Percentiles rank a stretch among this genome's conserved stretches.
Evolutionary conservation across 495 filamentous ascomycete species (phyloP).

Genomic region (Amorphotheca resinae): DNA sequence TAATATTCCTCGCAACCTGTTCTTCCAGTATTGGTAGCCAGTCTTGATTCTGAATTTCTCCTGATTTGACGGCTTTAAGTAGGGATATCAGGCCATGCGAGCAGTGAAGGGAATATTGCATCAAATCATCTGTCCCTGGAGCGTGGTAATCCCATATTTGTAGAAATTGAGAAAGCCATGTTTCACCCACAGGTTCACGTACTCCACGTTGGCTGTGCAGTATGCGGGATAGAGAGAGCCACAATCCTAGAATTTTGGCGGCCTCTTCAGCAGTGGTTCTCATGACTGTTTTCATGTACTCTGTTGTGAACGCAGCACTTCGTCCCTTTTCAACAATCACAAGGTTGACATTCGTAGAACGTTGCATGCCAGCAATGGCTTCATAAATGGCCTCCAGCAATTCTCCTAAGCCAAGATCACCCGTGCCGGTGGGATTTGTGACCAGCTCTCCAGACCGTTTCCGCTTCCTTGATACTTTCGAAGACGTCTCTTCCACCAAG

Average conservation of each 20-base stretch:
- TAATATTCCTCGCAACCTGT: slow-evolving; percentile 54
- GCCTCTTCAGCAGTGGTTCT: slow-evolving; percentile 34
- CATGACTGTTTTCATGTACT: slow-evolving; percentile 40
- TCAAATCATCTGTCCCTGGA: slow-evolving; percentile 4
- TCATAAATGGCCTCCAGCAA: slow-evolving; percentile 9
- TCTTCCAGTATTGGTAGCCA: slow-evolving; percentile 40
- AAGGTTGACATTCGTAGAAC: slow-evolving; percentile 18
- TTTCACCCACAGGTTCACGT: neutral
- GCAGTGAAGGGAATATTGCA: slow-evolving; percentile 14
- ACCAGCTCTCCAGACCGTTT: slow-evolving; percentile 27
- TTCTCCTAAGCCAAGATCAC: neutral
- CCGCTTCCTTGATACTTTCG: slow-evolving; percentile 28
- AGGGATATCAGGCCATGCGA: slow-evolving; percentile 13
- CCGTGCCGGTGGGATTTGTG: neutral
- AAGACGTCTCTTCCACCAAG: slow-evolving; percentile 1
- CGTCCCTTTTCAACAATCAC: slow-evolving; percentile 19
- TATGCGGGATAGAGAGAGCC: slow-evolving; percentile 3
- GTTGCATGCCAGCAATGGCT: slow-evolving; percentile 2
- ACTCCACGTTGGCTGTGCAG: neutral
- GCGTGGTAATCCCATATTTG: slow-evolving; percentile 15
- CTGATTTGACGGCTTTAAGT: slow-evolving; percentile 1
- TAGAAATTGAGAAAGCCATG: slow-evolving; percentile 16
- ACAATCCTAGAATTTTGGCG: slow-evolving; percentile 32
- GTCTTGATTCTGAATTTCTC: slow-evolving; percentile 11
- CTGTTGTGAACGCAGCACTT: slow-evolving; percentile 30